Base-by-base conservation (phyloP, 1,284 basidiomycete species). In the Naganishia cerealis region DNA sequence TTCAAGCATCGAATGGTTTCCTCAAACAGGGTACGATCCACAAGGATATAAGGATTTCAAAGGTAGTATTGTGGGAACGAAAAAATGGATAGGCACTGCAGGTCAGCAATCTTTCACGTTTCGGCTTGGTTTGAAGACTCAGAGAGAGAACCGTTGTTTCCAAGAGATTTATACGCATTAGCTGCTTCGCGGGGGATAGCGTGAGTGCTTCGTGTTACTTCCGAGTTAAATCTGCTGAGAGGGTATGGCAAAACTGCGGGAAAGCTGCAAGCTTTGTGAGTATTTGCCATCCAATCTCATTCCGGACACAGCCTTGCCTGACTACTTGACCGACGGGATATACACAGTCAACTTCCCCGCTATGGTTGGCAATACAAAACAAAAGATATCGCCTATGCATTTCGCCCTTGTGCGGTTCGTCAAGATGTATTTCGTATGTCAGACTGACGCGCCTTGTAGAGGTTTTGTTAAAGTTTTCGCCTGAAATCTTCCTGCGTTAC, bases 81-180 rank as follows among this genome's bases (percentile, higher is more conserved):
- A 75, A 5, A 90, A 89, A 76, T 90, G 87, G 88, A 88, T 94
- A 50, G 92, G 92, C 13, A 55, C 54, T 24, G 53, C 70, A 43
- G 69, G 68, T 70, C 4, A 55, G 38, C 18, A 5, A 15, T 24
- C 18, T 18, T 8, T 24, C 26, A 0, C 12, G 1, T 33, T 13
- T 16, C 18, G 55, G 6, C 43, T 36, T 48, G 7, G 24, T 33
- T 0, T 8, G 33, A 33, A 21, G 4, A 9, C 33, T 40, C 8
- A 24, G 21, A 50, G 33, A 24, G 40, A 13, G 13, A 26, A 3
- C 87, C 89, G 72, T 76, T 89, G 33, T 88, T 86, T 76, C 85
- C 86, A 18, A 87, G 88, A 57, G 89, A 75, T 68, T 67, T 81
- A 13, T 79, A 78, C 57, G 75, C 79, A 21, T 76, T 80, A 73